Percentiles rank a stretch among this genome's conserved stretches.
phyloP scores from a whole-genome alignment of 768 basidiomycete genomes.

The Tephrocybe sp. region DNA sequence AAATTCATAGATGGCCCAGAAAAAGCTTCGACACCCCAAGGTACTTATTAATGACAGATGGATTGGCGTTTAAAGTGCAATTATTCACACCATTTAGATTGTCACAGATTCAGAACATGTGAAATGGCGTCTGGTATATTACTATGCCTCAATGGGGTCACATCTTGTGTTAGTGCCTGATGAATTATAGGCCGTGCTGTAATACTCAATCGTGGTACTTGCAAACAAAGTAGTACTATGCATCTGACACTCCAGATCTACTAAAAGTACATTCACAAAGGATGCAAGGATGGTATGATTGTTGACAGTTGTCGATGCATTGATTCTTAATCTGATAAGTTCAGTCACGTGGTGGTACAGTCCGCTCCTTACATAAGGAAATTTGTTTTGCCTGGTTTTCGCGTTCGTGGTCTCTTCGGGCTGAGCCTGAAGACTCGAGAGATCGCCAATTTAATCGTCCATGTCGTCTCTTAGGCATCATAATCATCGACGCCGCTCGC shows the following conservation, averaged over 20 bases:
- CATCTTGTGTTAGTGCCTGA: constrained; percentile 13
- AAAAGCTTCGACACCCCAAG: not conserved
- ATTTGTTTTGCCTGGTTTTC: constrained; percentile 4
- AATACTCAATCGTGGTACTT: too few relatives aligned
- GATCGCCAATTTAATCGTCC: not conserved
- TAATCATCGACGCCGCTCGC: constrained; percentile 50
- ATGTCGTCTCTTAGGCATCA: constrained; percentile 34
- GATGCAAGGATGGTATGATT: too few relatives aligned
- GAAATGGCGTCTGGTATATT: constrained; percentile 12
- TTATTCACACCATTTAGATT: constrained; percentile 1
- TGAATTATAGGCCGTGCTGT: not conserved
- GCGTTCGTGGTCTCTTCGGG: not conserved
- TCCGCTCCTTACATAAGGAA: constrained; percentile 7
- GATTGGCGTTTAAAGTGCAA: too few relatives aligned
- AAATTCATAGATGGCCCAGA: not conserved
- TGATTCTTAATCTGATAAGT: too few relatives aligned
- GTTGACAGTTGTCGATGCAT: too few relatives aligned
- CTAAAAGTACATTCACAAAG: too few relatives aligned
- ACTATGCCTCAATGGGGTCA: constrained; percentile 6
- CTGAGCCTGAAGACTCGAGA: not conserved
- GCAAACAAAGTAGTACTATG: too few relatives aligned
- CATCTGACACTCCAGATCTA: too few relatives aligned
- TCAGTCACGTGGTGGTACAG: constrained; percentile 10
- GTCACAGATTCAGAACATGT: not conserved
- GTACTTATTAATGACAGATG: too few relatives aligned